These are phyloP conservation scores for Sporisorium exsertum DNA, from an alignment of 1,284 basidiomycete species.

Conservation along the genomic window DNA sequence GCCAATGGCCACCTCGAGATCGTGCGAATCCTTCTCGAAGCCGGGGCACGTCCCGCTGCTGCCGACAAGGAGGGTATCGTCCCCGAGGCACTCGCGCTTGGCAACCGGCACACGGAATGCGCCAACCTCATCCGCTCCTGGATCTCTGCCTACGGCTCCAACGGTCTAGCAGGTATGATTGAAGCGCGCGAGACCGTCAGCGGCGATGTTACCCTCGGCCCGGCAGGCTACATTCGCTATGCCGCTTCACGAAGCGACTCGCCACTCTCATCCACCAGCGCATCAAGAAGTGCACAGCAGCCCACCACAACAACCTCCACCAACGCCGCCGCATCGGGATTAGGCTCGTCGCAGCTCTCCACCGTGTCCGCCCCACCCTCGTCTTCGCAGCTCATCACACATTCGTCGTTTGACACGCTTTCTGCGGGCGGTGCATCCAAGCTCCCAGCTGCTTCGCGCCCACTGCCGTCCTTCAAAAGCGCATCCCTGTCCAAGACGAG, in stretches of 20 bases:
- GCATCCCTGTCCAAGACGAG: slow-evolving; percentile 31
- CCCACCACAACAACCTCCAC: not conserved
- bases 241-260: slow-evolving; percentile 28
- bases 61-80: slow-evolving; percentile 55
- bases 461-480: slow-evolving; percentile 5
- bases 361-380: not conserved
- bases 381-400: slow-evolving; percentile 6
- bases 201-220: slow-evolving; percentile 37
- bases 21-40: slow-evolving; percentile 58
- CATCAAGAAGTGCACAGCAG: not conserved
- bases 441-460: not conserved
- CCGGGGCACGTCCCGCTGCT: slow-evolving; percentile 57
- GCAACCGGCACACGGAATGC: slow-evolving; percentile 49
- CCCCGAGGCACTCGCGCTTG: slow-evolving; percentile 58
- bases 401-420: slow-evolving; percentile 23
- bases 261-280: slow-evolving; percentile 17
- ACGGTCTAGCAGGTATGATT: slow-evolving; percentile 50
- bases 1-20: slow-evolving; percentile 63
- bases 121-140: slow-evolving; percentile 55
- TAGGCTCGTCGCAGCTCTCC: slow-evolving; percentile 9
- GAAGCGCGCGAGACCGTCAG: slow-evolving; percentile 46
- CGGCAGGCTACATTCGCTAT: slow-evolving; percentile 47
- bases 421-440: slow-evolving; percentile 13
- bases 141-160: slow-evolving; percentile 52
- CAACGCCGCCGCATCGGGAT: slow-evolving; percentile 2